These are phyloP conservation scores for Candida maltosa DNA, from an alignment of 805 yeast genomes.

Conservation along the genomic window DNA sequence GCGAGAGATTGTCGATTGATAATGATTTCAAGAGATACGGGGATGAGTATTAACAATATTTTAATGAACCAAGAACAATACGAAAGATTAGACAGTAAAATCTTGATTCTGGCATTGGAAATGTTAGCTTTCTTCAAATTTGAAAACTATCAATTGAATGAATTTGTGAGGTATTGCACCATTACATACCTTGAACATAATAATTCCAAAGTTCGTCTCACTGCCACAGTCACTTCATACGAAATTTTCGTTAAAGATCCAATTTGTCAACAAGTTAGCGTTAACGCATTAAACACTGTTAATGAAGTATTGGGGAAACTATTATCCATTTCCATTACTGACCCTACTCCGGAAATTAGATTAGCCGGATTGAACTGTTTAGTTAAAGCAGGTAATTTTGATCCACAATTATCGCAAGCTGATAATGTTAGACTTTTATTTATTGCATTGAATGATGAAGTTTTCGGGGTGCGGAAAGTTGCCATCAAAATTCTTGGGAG, in stretches of 20 bases:
- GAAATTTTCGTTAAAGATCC: constrained; percentile 73
- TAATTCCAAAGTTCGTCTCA: constrained; percentile 72
- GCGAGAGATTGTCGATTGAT: constrained; percentile 79
- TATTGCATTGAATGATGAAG: constrained; percentile 89
- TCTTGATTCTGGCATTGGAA: constrained; percentile 74
- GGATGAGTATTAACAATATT: constrained; percentile 33
- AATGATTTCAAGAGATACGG: constrained; percentile 69
- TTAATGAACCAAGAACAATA: constrained; percentile 27
- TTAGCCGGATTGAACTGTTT: constrained; percentile 72
- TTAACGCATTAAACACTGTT: constrained; percentile 76
- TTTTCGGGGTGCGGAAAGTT: constrained; percentile 74
- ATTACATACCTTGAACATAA: constrained; percentile 82
- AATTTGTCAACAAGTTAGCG: constrained; percentile 79
- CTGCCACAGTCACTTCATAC: constrained; percentile 83
- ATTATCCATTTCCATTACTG: constrained; percentile 81
- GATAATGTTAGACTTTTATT: constrained; percentile 82
- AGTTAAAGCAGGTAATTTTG: constrained; percentile 61
- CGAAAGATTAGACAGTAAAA: constrained; percentile 35
- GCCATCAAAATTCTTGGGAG: constrained; percentile 82
- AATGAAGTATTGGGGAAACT: constrained; percentile 80
- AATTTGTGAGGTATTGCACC: constrained; percentile 82
- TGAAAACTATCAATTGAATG: constrained; percentile 72
- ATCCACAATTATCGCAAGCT: constrained; percentile 91
- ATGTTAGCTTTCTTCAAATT: constrained; percentile 76
- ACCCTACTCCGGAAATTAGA: constrained; percentile 82